A percentile compares a stretch with the other conserved stretches of the same genome.
phyloP scores from a whole-genome alignment of 1,139 yeast species.

The Zhuliangozyma blackwelliae region DNA sequence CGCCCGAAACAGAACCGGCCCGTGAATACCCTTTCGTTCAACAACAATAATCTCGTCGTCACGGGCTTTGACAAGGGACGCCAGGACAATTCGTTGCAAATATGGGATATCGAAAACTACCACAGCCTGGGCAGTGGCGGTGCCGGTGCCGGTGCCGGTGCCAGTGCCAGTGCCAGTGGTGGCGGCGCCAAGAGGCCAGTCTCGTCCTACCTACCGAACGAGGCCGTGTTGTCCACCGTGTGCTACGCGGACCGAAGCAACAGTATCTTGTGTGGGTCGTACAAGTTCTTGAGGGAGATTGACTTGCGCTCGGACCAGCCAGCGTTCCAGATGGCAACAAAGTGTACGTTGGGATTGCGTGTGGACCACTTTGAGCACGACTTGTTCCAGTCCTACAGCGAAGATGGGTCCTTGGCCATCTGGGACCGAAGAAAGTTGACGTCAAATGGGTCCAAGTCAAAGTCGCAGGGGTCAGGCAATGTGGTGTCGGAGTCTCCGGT shows the following conservation, averaged over 20 bases:
- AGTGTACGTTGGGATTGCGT: constrained; percentile 64
- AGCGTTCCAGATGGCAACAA: constrained; percentile 69
- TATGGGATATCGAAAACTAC: constrained; percentile 76
- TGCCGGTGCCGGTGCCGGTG: no score
- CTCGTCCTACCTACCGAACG: constrained; percentile 64
- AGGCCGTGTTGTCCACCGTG: constrained; percentile 63
- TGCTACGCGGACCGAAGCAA: constrained; percentile 61
- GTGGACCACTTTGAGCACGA: constrained; percentile 63
- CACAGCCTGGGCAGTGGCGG: constrained; percentile 27
- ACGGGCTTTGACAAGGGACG: constrained; percentile 79
- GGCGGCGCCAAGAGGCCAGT: constrained; percentile 52
- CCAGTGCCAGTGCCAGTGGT: constrained; percentile 34
- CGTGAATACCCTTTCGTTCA: constrained; percentile 72
- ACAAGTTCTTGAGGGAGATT: constrained; percentile 72
- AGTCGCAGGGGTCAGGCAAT: constrained; percentile 12
- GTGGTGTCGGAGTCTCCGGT: constrained; percentile 54
- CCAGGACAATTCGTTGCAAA: constrained; percentile 70
- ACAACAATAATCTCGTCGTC: constrained; percentile 60
- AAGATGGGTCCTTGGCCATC: constrained; percentile 78
- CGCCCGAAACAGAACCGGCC: constrained; percentile 69
- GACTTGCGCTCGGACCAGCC: constrained; percentile 73
- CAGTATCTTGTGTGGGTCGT: constrained; percentile 67
- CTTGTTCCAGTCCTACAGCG: constrained; percentile 71
- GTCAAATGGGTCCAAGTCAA: constrained; percentile 14
- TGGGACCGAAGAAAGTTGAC: constrained; percentile 80